Base-by-base conservation (phyloP, 2,329 filamentous ascomycete genomes). In the Aureobasidium sp. region DNA sequence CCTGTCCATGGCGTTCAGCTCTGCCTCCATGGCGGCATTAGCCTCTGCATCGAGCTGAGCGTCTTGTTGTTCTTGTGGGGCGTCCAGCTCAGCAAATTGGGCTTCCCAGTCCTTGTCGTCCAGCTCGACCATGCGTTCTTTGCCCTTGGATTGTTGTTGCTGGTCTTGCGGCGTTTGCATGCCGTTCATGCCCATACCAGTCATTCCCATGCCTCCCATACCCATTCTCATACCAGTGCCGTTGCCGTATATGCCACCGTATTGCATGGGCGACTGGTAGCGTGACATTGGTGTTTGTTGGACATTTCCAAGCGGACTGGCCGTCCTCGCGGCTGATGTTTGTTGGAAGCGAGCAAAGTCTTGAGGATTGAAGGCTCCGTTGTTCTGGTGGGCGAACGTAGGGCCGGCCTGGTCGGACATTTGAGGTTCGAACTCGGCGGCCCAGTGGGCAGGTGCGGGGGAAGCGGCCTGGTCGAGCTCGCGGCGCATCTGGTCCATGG, bases 101-200 rank as follows among this genome's bases (percentile, higher is more conserved):
- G 91, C 90, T 76, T 97, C 93, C 94, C 94, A 97, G 71, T 96
- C 88, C 70, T 88, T 75, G 69, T 99, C 93, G 72, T 97, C 91
- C 27, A 97, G 83, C 77, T 97, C 94, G 14, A 97, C 87, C 77
- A 97, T 84, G 39, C 83, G 78, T 6, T 79, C 85, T 75, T 95
- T 96, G 42, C 89, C 92, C 74, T 97, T 97, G 63, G 89, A 90
- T 57, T 77, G 75, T 63, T 78, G 77, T 69, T 79, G 79, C 66
- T 78, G 72, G 65, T 77, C 65, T 25, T 62, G 49, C n/a, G 65
- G 64, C 20, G 68, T 65, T 66, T 71, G 71, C 17, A 70, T 69
- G 48, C 69, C 63, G 63, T 70, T 70, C 78, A 70, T 80, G 70
- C 69, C 80, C 79, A 87, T 87, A 63, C 80, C 77, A 17, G 29